phyloP scores from a whole-genome alignment of 148 eudicot genomes.

The Camellia lanceoleosa region DNA sequence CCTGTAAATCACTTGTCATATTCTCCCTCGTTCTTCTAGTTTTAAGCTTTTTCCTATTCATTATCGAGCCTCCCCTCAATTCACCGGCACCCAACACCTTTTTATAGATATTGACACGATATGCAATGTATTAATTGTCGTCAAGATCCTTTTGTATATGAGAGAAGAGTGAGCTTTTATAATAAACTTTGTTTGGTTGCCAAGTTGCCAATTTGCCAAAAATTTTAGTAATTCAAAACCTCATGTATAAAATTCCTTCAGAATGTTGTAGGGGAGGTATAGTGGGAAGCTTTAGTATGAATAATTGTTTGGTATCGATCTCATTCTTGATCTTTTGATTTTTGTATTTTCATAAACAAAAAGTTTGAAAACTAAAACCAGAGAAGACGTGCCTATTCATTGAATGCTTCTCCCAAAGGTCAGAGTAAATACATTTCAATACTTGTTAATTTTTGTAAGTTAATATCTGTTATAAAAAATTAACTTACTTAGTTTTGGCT shows the following conservation, averaged over 20 bases:
- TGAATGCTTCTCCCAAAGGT: no score
- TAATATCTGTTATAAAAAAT: no score
- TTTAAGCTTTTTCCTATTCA: conserved; percentile 39
- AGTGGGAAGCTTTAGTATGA: neutral
- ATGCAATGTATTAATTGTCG: neutral
- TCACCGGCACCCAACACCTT: neutral
- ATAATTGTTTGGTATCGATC: neutral
- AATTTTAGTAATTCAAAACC: neutral
- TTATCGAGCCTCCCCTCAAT: conserved; percentile 45
- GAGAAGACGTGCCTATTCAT: no score
- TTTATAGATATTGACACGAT: neutral
- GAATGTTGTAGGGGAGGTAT: neutral
- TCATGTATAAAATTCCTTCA: neutral
- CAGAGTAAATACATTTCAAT: no score
- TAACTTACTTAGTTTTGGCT: no score
- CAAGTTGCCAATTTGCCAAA: no score
- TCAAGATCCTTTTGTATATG: neutral
- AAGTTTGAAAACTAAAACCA: no score
- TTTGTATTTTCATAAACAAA: no score
- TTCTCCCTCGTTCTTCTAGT: conserved; percentile 48
- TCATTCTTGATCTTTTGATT: no score
- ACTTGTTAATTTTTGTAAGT: no score
- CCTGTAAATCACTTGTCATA: conserved; percentile 58
- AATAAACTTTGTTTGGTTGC: neutral
- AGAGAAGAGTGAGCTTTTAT: neutral